A percentile compares a stretch with the other conserved stretches of the same genome.
These are phyloP conservation scores for Agaricus bisporus DNA, from an alignment of 768 basidiomycete genomes.

Conservation along the genomic window DNA sequence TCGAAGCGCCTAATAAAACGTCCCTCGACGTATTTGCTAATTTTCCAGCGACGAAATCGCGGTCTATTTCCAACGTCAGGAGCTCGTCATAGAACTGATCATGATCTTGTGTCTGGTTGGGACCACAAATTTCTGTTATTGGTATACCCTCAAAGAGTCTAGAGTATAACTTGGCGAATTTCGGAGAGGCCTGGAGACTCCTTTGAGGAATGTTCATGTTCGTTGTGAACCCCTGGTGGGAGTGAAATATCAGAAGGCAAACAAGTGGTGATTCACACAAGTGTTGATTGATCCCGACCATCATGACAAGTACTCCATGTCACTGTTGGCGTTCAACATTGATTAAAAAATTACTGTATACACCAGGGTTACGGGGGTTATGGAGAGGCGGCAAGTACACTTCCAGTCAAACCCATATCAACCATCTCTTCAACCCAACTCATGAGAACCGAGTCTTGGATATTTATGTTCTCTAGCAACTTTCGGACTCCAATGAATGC, in stretches of 20 bases:
- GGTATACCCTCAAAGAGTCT: constrained; percentile 47
- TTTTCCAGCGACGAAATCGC: constrained; percentile 33
- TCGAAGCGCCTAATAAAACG: constrained; percentile 39
- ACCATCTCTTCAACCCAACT: constrained; percentile 38
- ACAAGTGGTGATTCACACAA: too few relatives aligned
- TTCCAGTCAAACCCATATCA: constrained; percentile 17
- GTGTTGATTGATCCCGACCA: too few relatives aligned
- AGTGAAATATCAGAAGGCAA: not conserved
- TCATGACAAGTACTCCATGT: not conserved
- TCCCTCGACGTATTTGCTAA: constrained; percentile 40
- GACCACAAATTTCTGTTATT: constrained; percentile 33
- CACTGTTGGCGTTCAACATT: too few relatives aligned
- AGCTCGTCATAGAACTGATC: constrained; percentile 48
- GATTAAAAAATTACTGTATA: not conserved
- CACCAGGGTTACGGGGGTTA: not conserved
- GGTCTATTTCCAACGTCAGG: constrained; percentile 47
- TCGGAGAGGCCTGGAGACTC: constrained; percentile 30
- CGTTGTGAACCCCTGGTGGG: not conserved
- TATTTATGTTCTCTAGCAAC: constrained; percentile 57
- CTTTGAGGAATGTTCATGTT: constrained; percentile 15
- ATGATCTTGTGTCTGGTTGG: constrained; percentile 32
- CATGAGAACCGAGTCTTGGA: constrained; percentile 53
- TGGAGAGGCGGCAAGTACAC: not conserved
- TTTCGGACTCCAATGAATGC: constrained; percentile 60
- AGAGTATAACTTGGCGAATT: constrained; percentile 38